Evolutionary conservation across 768 basidiomycete species (phyloP), one percentile per base, ranked within the genome.

Genomic region (Suillus tomentosus): DNA sequence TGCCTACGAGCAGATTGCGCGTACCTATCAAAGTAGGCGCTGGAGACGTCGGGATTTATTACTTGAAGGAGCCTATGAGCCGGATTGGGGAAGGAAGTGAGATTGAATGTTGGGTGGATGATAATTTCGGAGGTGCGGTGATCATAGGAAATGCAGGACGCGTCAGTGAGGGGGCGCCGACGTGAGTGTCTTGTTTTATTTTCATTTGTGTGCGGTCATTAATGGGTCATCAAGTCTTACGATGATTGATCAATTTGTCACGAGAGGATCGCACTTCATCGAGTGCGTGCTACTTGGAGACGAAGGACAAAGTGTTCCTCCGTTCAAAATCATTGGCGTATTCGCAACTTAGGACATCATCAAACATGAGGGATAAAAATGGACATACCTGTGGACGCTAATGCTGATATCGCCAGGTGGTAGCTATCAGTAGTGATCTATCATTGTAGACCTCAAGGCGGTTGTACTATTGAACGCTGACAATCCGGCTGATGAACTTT

Each of bases 31-130:
- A 86, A 73, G 84, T 92, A 0, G 90, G 91, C 5, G 93, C 91
- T 37, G 97, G 97, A 10, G 96, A 99, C 71, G 85, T 99, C 47
- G 95, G 92, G 43, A 82, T 99, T 10, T 98, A 98, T 78, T 97
- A 88, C 76, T 65, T 98, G 39, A 85, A 85, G 73, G 94, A 95
- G 66, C 89, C 93, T 13, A 78, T 81, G 57, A 71, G 70, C 31
- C 73, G 79, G 19, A 80, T 86, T 42, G 87, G 85, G 6, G 79
- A 85, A 65, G 90, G 92, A 39, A 88, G 88, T 69, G 82, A 84
- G 60, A 81, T 96, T 4, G 86, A 92, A 70, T 99, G 97, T 74
- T 99, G 96, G 96, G 97, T 99, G 39, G 97, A 99, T 75, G 96
- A 99, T 75, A 99, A 99, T 73, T 85, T 88, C 67, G 77, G 70